phyloP scores from a whole-genome alignment of 257 asterid genomes.

The Nicotiana attenuata region DNA sequence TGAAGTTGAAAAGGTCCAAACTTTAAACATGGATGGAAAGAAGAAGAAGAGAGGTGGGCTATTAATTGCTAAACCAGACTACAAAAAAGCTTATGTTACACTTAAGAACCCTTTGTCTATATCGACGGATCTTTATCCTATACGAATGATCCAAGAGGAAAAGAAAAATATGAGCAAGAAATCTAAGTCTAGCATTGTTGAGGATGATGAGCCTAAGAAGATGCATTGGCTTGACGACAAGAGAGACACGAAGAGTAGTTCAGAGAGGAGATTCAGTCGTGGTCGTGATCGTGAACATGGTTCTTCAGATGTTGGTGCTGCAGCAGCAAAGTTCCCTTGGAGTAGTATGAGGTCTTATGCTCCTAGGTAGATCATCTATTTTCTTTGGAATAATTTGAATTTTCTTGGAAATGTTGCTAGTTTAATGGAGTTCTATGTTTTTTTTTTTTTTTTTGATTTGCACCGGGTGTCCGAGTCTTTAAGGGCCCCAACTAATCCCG shows the following conservation, averaged over 20 bases:
- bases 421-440: background rate
- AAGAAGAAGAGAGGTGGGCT: conserved; percentile 63
- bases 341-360: conserved; percentile 64
- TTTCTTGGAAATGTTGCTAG: background rate
- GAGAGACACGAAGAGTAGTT: too few relatives aligned
- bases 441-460: too few relatives aligned
- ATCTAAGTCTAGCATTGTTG: too few relatives aligned
- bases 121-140: conserved; percentile 64
- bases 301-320: background rate
- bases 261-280: too few relatives aligned
- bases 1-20: too few relatives aligned
- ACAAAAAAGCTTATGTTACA: conserved; percentile 83
- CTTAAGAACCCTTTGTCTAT: conserved; percentile 41
- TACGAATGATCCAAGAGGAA: conserved; percentile 58
- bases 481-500: too few relatives aligned
- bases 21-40: too few relatives aligned
- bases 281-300: background rate
- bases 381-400: background rate
- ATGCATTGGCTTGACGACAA: too few relatives aligned
- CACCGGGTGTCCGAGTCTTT: too few relatives aligned
- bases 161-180: conserved; percentile 30
- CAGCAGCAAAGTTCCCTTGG: conserved; percentile 72
- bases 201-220: too few relatives aligned
- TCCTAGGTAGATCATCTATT: conserved; percentile 23
- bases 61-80: conserved; percentile 61